phyloP scores from a whole-genome alignment of 192 early-diverging fungal species.

The Entomortierella chlamydospora region DNA sequence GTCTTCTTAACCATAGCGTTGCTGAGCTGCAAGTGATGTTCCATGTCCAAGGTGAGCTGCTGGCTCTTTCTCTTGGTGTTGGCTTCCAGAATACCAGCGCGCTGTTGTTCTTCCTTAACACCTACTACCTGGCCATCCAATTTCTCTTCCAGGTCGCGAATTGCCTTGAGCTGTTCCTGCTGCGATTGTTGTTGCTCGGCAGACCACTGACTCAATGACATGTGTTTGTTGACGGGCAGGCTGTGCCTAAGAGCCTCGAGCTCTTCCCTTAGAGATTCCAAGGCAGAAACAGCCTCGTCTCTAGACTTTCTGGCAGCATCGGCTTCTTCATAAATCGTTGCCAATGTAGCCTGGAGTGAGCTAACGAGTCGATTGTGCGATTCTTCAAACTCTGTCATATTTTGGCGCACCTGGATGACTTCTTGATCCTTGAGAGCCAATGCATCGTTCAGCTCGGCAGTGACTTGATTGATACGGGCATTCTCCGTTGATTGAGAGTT shows the following conservation, averaged over 20 bases:
- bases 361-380: constrained; percentile 47
- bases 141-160: constrained; percentile 41
- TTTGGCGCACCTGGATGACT: constrained; percentile 49
- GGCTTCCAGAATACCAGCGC: constrained; percentile 37
- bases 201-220: constrained; percentile 50
- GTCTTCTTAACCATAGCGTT: constrained; percentile 25
- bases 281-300: constrained; percentile 41
- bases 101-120: constrained; percentile 47
- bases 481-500: constrained; percentile 45
- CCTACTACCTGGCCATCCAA: constrained; percentile 44
- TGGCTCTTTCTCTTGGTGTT: constrained; percentile 50
- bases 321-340: constrained; percentile 50
- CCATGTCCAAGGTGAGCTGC: constrained; percentile 43
- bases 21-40: constrained; percentile 51
- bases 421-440: constrained; percentile 52
- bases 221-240: constrained; percentile 50
- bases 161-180: constrained; percentile 48
- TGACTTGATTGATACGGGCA: constrained; percentile 50
- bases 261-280: constrained; percentile 42
- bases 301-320: constrained; percentile 50
- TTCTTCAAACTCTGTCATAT: constrained; percentile 54
- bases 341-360: constrained; percentile 45
- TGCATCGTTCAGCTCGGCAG: constrained; percentile 49
- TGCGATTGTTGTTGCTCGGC: constrained; percentile 46
- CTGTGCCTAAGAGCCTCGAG: constrained; percentile 48